Base-by-base conservation (phyloP, 2,329 filamentous ascomycete species). In the Fusarium chuoi region DNA sequence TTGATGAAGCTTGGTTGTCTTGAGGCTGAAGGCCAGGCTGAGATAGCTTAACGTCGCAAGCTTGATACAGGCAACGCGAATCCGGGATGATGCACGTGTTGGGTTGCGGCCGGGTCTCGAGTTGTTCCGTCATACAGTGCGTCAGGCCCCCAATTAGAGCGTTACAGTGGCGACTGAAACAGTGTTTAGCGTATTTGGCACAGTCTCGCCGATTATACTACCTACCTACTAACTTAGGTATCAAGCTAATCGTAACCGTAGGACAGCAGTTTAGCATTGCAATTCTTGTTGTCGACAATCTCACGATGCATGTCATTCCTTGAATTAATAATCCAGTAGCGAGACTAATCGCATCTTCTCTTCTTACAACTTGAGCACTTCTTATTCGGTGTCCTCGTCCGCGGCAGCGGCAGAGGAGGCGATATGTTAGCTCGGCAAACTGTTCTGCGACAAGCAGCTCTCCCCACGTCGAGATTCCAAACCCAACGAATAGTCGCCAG, bases 31-130 rank as follows among this genome's bases (percentile, higher is more conserved):
- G 59, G 60, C 73, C 71, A 70, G 70, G 70, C 78, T 78, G 77
- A 68, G 75, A 75, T 76, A 76, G 77, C 75, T 79, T 77, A 72
- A 75, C 76, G 80, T 82, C 79, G 80, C 80, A 76, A 79, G 76
- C 78, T 75, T 62, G 65, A 70, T 73, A 60, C 45, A 56, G n/a
- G 70, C 74, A 75, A 70, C 65, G 65, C 59, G 68, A 75, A 65
- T 69, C 62, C 65, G 55, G 68, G 63, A 70, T 75, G 75, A 73
- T 76, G 77, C 76, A 77, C 70, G 75, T 76, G 71, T 78, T 79
- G 79, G 79, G 59, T 70, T 61, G 54, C 75, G 78, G 79, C 57
- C 48, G 48, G 48, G 48, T 51, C 35, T 66, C 26, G 64, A 65
- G 70, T 79, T 81, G 75, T 78, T 81, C 79, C 79, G 79, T 71